Evolutionary conservation across 495 filamentous ascomycete species (phyloP).

Genomic region (Xylaria nigripes): DNA sequence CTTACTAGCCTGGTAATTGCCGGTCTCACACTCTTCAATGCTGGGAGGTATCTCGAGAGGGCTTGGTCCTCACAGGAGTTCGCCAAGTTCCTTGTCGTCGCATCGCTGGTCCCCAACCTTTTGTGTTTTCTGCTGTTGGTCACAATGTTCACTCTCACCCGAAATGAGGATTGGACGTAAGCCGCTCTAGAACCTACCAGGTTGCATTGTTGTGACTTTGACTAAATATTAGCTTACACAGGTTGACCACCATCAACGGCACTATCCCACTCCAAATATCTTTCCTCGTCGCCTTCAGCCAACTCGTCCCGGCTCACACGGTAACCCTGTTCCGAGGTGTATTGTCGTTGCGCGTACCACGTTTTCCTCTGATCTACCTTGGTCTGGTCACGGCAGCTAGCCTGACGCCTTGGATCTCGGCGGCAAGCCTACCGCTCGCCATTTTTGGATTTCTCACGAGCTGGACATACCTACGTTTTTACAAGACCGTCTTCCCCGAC

Average conservation of each 20-base stretch:
- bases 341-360: slow-evolving; percentile 77
- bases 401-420: slow-evolving; percentile 73
- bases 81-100: slow-evolving; percentile 76
- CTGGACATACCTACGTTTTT: slow-evolving; percentile 97
- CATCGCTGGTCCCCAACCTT: slow-evolving; percentile 71
- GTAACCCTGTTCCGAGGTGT: slow-evolving; percentile 83
- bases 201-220: not conserved
- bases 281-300: slow-evolving; percentile 96
- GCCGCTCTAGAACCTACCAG: slow-evolving; percentile 27
- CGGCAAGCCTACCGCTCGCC: slow-evolving; percentile 72
- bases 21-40: slow-evolving; percentile 77
- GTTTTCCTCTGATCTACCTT: slow-evolving; percentile 83
- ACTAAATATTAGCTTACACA: slow-evolving; percentile 27
- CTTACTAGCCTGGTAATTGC: slow-evolving; percentile 79
- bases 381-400: slow-evolving; percentile 68
- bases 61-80: slow-evolving; percentile 94
- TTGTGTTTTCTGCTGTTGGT: slow-evolving; percentile 65
- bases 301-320: slow-evolving; percentile 96
- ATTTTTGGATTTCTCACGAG: slow-evolving; percentile 75
- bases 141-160: slow-evolving; percentile 59
- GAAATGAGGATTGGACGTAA: slow-evolving; percentile 61
- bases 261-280: slow-evolving; percentile 83
- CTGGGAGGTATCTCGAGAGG: slow-evolving; percentile 88
- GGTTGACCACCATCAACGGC: slow-evolving; percentile 72
- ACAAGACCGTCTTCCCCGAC: slow-evolving; percentile 60